Base-by-base conservation (phyloP, 2,329 filamentous ascomycete genomes). In the Microdochium nivale region DNA sequence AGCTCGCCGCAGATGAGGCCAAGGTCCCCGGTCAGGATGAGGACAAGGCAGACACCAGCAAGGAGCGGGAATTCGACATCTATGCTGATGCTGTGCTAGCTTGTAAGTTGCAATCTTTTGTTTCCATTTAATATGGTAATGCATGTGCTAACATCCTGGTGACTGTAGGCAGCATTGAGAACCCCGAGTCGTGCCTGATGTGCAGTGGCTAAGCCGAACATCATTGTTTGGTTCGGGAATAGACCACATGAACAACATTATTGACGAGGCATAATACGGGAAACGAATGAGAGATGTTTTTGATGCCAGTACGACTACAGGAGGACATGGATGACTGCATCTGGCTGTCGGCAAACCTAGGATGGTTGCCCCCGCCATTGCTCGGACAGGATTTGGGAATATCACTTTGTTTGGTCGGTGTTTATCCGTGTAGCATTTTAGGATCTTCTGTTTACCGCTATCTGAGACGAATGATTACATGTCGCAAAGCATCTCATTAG, bases 181-280 rank as follows among this genome's bases (percentile, higher is more conserved):
- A 97, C 76, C 90, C 87, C 60, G 94, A 99, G 68, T 79, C 86
- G 48, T 99, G 94, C 68, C 68, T 96, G 58, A 97, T 99, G 94
- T 99, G 94, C 84, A 95, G 89, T 72, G 92, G 91, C 76, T 97
- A 80, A 44, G 70, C 63, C 21, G 47, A 32, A 7, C 50, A 43
- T 50, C 37, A 51, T 16, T 32, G 27, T 8, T n/a, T 30, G 30
- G 37, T 35, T 32, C 14, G 33, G 33, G 43, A 47, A 21, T 23
- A 50, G 21, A 50, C 49, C 25, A 44, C 50, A 49, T 35, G 32
- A 49, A 30, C 35, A 49, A n/a, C n/a, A 49, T 48, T 37, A 23
- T 51, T 37, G 33, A 37, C 32, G 47, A 27, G 37, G 46, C 23
- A 47, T 47, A 48, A 48, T 40, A 51, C 19, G 19, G 40, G 19